Evolutionary conservation across 2,329 filamentous ascomycete species (phyloP).

Genomic region (Metarhizium rileyi): DNA sequence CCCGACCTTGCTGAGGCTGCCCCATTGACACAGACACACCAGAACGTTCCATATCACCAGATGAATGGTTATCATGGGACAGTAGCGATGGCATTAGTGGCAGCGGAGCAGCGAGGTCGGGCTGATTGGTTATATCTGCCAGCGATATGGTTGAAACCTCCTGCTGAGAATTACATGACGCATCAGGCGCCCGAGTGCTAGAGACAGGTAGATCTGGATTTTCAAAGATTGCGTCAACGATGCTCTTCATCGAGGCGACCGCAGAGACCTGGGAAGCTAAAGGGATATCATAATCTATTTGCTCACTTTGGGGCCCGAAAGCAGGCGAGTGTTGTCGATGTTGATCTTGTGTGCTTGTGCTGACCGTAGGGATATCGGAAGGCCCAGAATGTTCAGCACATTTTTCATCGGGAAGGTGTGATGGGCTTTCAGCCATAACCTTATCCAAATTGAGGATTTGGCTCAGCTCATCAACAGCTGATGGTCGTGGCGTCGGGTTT

Average conservation of each 20-base stretch:
- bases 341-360: not conserved
- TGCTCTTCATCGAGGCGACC: conserved; percentile 11
- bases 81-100: conserved; percentile 14
- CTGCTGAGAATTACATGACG: conserved; percentile 8
- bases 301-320: not conserved
- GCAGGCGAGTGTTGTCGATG: not conserved
- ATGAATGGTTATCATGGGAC: conserved; percentile 11
- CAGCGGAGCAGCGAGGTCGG: conserved; percentile 14
- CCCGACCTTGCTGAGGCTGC: conserved; percentile 14
- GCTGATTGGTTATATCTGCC: conserved; percentile 25
- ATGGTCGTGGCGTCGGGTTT: not conserved
- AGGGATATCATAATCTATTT: not conserved
- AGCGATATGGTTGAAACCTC: conserved; percentile 27
- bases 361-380: not conserved
- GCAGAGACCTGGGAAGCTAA: conserved; percentile 12
- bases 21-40: conserved; percentile 17
- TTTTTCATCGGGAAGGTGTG: not conserved
- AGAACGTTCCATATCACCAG: conserved; percentile 13
- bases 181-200: conserved; percentile 12
- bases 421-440: not conserved
- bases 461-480: conserved; percentile 11
- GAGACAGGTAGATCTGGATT: conserved; percentile 11
- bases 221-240: conserved; percentile 13
- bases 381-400: not conserved
- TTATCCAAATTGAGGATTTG: conserved; percentile 10